Conservation (phyloP, 2,329 filamentous ascomycete species). For the Fusarium setosum region DNA sequence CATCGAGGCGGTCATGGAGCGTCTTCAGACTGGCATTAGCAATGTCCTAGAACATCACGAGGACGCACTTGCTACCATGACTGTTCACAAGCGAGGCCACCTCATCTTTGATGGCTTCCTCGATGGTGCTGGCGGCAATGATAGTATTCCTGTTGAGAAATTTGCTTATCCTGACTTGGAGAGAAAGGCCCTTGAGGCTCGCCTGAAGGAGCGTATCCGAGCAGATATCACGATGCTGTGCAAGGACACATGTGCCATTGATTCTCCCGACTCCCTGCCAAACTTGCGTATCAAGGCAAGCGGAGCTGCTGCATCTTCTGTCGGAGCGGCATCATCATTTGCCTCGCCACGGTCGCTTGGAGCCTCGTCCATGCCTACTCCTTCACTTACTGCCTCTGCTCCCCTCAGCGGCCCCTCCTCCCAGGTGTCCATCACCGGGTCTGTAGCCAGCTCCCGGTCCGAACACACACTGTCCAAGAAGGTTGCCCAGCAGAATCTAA, state of each 20-base stretch:
- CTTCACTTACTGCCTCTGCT: slow-evolving; percentile 26
- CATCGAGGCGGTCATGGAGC: slow-evolving; percentile 61
- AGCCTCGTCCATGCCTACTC: slow-evolving; percentile 25
- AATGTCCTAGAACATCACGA: slow-evolving; percentile 61
- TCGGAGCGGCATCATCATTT: slow-evolving; percentile 5
- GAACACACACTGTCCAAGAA: slow-evolving; percentile 40
- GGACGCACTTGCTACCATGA: slow-evolving; percentile 57
- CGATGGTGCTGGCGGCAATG: slow-evolving; percentile 48
- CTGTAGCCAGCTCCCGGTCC: slow-evolving; percentile 37
- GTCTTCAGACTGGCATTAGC: slow-evolving; percentile 62
- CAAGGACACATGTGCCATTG: slow-evolving; percentile 62
- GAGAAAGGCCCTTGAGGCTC: slow-evolving; percentile 51
- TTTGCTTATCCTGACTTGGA: slow-evolving; percentile 51
- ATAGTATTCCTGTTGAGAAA: slow-evolving; percentile 43
- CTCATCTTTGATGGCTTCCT: slow-evolving; percentile 52
- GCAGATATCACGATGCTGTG: slow-evolving; percentile 61
- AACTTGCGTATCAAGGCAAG: slow-evolving; percentile 41
- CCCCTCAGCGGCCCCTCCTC: slow-evolving; percentile 26
- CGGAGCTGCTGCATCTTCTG: slow-evolving; percentile 30
- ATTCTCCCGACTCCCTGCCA: slow-evolving; percentile 43
- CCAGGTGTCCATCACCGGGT: slow-evolving; percentile 33
- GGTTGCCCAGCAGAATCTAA: slow-evolving; percentile 33
- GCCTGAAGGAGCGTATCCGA: slow-evolving; percentile 58
- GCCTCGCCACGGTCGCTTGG: slow-evolving; percentile 19
- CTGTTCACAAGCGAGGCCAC: slow-evolving; percentile 64